These are phyloP conservation scores for Uncinocarpus reesii DNA, from an alignment of 2,329 filamentous ascomycete species.

Conservation along the genomic window DNA sequence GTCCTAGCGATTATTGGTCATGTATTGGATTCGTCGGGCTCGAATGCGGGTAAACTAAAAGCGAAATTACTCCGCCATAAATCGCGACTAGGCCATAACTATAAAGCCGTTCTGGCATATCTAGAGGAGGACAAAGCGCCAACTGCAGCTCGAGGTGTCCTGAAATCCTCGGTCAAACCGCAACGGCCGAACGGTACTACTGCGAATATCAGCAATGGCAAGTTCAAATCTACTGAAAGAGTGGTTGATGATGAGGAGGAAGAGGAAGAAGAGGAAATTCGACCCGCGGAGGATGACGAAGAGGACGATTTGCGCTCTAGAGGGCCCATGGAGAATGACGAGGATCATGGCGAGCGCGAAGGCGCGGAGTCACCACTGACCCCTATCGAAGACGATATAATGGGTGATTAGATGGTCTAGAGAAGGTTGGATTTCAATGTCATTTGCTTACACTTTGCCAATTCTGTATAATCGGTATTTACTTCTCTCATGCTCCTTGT, in stretches of 20 bases:
- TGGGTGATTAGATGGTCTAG: constrained; percentile 30
- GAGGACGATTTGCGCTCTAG: constrained; percentile 32
- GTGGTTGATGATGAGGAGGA: constrained; percentile 37
- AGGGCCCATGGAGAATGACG: constrained; percentile 29
- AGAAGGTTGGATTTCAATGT: neutral
- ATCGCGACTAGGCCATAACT: constrained; percentile 69
- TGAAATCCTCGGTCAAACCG: constrained; percentile 4
- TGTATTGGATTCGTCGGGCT: constrained; percentile 57
- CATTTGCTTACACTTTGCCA: constrained; percentile 11
- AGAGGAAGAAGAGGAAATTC: constrained; percentile 25
- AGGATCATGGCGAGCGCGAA: constrained; percentile 19
- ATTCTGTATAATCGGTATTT: constrained; percentile 10
- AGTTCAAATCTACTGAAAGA: constrained; percentile 33
- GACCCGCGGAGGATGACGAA: constrained; percentile 30
- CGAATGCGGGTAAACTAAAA: constrained; percentile 53
- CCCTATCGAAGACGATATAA: constrained; percentile 34
- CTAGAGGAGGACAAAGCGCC: constrained; percentile 56
- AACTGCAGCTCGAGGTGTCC: constrained; percentile 11
- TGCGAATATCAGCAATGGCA: constrained; percentile 23
- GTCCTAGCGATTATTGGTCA: constrained; percentile 68
- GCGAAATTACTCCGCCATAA: constrained; percentile 69
- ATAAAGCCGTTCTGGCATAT: constrained; percentile 71
- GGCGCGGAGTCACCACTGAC: constrained; percentile 15
- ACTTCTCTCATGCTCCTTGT: constrained; percentile 12
- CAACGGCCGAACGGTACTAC: constrained; percentile 19